Conservation (phyloP, 345 rosid species). For the Arabis hirsuta region DNA sequence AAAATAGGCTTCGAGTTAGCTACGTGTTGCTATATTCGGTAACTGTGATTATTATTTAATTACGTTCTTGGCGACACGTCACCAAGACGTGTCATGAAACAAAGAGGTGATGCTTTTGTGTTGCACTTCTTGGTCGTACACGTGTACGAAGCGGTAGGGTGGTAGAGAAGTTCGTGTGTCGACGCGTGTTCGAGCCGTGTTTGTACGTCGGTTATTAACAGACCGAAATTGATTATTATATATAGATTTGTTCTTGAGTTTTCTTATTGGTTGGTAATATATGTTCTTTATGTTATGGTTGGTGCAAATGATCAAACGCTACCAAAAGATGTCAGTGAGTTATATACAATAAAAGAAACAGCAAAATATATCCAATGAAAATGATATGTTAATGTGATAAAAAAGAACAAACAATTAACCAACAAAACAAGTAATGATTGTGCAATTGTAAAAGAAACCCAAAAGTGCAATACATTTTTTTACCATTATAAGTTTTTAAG, state of each 20-base stretch:
- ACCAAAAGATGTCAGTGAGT: too few relatives aligned
- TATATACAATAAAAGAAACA: too few relatives aligned
- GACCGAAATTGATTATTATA: too few relatives aligned
- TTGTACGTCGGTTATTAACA: background rate
- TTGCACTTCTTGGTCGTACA: conserved; percentile 16
- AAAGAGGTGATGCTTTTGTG: conserved; percentile 41
- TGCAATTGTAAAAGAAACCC: too few relatives aligned
- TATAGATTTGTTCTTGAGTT: too few relatives aligned
- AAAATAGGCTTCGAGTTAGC: conserved; percentile 23
- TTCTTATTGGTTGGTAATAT: too few relatives aligned
- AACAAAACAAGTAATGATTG: too few relatives aligned
- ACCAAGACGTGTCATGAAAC: conserved; percentile 14
- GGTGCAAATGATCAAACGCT: too few relatives aligned
- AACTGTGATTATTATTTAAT: conserved; percentile 25
- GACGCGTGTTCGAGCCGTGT: conserved; percentile 16
- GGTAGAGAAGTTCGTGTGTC: background rate
- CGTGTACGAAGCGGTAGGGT: conserved; percentile 26
- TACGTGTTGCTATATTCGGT: conserved; percentile 13
- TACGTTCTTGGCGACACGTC: conserved; percentile 26
- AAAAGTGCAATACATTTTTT: background rate
- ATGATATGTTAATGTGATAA: background rate
- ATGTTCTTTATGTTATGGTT: too few relatives aligned
- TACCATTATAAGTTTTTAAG: background rate
- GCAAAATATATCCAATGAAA: background rate
- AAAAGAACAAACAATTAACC: background rate